Percentiles rank a stretch among this genome's conserved stretches.
phyloP scores from a whole-genome alignment of 805 yeast species.

The Wilhelminamyces savonicus region DNA sequence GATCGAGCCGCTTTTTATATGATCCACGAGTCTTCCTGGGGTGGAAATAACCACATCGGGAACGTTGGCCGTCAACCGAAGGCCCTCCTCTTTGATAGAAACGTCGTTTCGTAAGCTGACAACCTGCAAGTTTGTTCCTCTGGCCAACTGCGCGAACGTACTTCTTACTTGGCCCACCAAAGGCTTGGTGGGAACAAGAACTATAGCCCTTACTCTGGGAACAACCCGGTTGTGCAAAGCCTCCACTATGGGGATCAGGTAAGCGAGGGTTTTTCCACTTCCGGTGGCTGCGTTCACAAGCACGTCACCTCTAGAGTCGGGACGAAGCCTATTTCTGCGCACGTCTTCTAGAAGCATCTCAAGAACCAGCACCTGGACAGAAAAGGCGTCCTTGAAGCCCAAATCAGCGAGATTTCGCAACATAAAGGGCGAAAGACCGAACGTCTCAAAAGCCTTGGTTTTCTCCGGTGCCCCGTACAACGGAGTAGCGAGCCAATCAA shows the following conservation, averaged over 20 bases:
- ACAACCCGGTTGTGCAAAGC: constrained; percentile 56
- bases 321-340: constrained; percentile 31
- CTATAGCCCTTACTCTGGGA: constrained; percentile 67
- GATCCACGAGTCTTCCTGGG: constrained; percentile 83
- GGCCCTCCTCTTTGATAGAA: constrained; percentile 57
- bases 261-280: constrained; percentile 91
- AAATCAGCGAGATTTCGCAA: constrained; percentile 39
- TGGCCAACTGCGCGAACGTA: constrained; percentile 52
- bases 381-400: constrained; percentile 56
- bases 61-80: constrained; percentile 32
- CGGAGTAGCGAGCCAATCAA: constrained; percentile 69
- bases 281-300: constrained; percentile 94
- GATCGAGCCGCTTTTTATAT: constrained; percentile 39
- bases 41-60: constrained; percentile 71
- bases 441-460: constrained; percentile 42
- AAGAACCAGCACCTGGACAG: constrained; percentile 69
- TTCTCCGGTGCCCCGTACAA: constrained; percentile 44
- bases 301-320: constrained; percentile 64
- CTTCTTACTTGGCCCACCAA: constrained; percentile 74
- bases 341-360: constrained; percentile 44
- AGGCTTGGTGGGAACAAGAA: constrained; percentile 87
- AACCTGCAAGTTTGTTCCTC: constrained; percentile 62
- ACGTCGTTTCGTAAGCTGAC: constrained; percentile 52
- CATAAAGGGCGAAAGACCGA: constrained; percentile 40
- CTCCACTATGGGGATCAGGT: constrained; percentile 77